Percentiles rank a stretch among this genome's conserved stretches.
phyloP scores from a whole-genome alignment of 2,329 filamentous ascomycete species.

The Epichloe scottii region DNA sequence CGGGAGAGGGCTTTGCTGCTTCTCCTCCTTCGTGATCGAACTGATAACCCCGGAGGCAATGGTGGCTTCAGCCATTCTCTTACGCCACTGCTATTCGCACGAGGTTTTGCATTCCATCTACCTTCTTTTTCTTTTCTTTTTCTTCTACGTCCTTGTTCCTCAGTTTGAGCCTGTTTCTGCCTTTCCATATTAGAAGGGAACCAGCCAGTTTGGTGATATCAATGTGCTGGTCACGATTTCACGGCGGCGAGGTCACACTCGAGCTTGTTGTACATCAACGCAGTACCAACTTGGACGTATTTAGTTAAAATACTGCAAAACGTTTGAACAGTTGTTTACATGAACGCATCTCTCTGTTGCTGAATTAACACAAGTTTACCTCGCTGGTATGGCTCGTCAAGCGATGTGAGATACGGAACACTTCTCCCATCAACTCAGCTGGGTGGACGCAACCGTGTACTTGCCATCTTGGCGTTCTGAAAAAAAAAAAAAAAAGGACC shows the following conservation, averaged over 20 bases:
- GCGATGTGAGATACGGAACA: no score
- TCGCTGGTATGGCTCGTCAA: no score
- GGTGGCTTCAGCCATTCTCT: neutral
- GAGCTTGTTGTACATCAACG: no score
- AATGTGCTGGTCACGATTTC: conserved; percentile 21
- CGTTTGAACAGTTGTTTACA: no score
- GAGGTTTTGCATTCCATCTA: neutral
- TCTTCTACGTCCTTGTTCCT: neutral
- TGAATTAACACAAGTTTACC: neutral
- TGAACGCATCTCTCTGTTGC: neutral
- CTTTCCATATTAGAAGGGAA: neutral
- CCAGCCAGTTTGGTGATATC: conserved; percentile 10
- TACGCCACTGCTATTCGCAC: neutral
- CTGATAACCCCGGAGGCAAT: neutral
- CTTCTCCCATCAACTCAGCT: no score
- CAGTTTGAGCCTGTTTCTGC: neutral
- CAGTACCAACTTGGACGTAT: neutral
- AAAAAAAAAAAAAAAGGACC: no score
- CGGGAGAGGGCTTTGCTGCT: conserved; percentile 19
- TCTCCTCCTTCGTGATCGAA: neutral
- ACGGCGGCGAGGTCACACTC: conserved; percentile 10
- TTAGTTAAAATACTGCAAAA: conserved; percentile 5
- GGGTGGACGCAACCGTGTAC: no score
- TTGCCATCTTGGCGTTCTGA: no score
- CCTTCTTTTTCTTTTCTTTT: neutral